phyloP scores from a whole-genome alignment of 257 asterid species.

The Solanum pinnatisectum region DNA sequence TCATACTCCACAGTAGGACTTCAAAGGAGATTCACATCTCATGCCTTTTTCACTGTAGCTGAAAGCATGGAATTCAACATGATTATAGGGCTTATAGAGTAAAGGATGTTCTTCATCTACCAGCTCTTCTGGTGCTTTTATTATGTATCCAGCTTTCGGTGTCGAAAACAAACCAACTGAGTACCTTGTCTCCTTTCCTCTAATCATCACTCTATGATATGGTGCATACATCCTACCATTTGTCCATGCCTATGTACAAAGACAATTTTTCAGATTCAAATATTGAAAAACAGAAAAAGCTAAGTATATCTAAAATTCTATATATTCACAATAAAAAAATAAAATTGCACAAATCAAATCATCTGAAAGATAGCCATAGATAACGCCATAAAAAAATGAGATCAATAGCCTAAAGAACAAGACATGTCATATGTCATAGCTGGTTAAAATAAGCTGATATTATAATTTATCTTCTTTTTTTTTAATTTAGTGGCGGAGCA shows the following conservation, averaged over 20 bases:
- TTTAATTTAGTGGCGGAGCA: too few relatives aligned
- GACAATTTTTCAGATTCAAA: too few relatives aligned
- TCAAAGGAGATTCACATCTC: slow-evolving; percentile 18
- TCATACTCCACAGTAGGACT: slow-evolving; percentile 34
- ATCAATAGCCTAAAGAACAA: not conserved
- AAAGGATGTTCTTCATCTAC: slow-evolving; percentile 46
- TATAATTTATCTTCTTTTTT: not conserved
- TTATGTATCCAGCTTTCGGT: slow-evolving; percentile 15
- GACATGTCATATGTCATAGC: not conserved
- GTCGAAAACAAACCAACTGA: slow-evolving; percentile 31
- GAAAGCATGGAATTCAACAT: slow-evolving; percentile 21
- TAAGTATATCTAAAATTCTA: not conserved
- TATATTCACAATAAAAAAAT: too few relatives aligned
- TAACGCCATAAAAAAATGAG: not conserved
- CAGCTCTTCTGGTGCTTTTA: slow-evolving; percentile 32
- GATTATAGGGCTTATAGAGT: slow-evolving; percentile 37
- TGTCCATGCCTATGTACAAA: slow-evolving; percentile 43
- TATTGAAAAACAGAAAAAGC: too few relatives aligned
- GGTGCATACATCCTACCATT: slow-evolving; percentile 42
- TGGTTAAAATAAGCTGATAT: not conserved
- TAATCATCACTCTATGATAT: slow-evolving; percentile 39
- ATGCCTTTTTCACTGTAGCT: slow-evolving; percentile 18
- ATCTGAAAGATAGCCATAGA: not conserved
- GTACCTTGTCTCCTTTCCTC: slow-evolving; percentile 25
- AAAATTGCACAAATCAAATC: not conserved